Conservation (phyloP, 306 rosid genomes). For the Luffa aegyptiaca region DNA sequence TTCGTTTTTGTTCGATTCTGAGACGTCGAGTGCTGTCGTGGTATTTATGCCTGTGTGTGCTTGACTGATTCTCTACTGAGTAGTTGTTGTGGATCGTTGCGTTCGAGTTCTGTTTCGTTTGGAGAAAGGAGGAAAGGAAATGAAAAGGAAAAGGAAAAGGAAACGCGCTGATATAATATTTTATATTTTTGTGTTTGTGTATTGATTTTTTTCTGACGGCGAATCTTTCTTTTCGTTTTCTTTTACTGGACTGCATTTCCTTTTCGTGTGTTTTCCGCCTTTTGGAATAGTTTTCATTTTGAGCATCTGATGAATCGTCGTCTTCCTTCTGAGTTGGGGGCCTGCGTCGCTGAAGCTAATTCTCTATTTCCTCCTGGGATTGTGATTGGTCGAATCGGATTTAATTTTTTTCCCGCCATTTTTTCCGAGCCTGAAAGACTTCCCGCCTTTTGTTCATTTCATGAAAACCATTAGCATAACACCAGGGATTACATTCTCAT, state of each 20-base stretch:
- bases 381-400: neutral
- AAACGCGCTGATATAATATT: neutral
- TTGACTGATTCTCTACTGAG: neutral
- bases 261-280: neutral
- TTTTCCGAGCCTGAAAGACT: neutral
- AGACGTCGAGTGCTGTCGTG: neutral
- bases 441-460: neutral
- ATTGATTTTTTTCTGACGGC: neutral
- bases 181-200: neutral
- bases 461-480: neutral
- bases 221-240: constrained; percentile 1
- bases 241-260: neutral
- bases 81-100: neutral
- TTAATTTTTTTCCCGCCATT: constrained; percentile 2
- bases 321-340: neutral
- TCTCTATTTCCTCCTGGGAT: neutral
- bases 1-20: neutral
- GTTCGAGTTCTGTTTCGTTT: neutral
- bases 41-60: neutral
- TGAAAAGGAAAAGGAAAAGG: neutral
- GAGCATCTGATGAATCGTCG: neutral
- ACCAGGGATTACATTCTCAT: neutral
- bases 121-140: neutral
- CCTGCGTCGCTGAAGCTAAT: neutral
- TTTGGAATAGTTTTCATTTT: neutral